phyloP scores from a whole-genome alignment of 345 rosid species.

The Rhizophora mangle region DNA sequence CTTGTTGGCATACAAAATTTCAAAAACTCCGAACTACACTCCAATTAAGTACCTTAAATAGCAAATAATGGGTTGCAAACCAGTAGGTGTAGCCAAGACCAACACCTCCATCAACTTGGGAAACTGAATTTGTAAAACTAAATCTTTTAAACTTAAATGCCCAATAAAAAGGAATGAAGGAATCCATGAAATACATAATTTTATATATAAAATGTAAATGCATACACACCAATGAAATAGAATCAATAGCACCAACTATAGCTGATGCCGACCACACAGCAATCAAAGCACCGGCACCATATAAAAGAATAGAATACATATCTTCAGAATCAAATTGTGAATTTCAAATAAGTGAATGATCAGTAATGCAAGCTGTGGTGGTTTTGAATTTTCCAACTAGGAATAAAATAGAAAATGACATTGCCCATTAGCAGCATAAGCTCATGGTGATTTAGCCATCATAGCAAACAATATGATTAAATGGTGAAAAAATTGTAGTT shows the following conservation, averaged over 20 bases:
- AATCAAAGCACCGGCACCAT: slow-evolving; percentile 60
- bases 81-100: slow-evolving; percentile 82
- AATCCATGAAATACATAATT: background rate
- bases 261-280: slow-evolving; percentile 53
- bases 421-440: too few species aligned
- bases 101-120: slow-evolving; percentile 81
- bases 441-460: slow-evolving; percentile 18
- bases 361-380: background rate
- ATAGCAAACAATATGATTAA: slow-evolving; percentile 19
- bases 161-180: background rate
- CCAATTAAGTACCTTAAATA: slow-evolving; percentile 65
- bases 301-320: slow-evolving; percentile 44
- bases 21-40: background rate
- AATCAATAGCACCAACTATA: slow-evolving; percentile 70
- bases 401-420: too few species aligned
- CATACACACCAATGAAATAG: slow-evolving; percentile 72
- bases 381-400: background rate
- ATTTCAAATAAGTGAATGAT: slow-evolving; percentile 4
- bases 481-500: background rate
- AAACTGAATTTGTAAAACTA: slow-evolving; percentile 38
- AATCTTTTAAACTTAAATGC: too few species aligned
- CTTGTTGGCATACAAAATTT: background rate
- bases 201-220: too few species aligned
- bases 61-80: slow-evolving; percentile 67
- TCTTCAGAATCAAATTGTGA: slow-evolving; percentile 64